Conservation (phyloP, 1,284 basidiomycete genomes). For the Papiliotrema nemorosa region DNA sequence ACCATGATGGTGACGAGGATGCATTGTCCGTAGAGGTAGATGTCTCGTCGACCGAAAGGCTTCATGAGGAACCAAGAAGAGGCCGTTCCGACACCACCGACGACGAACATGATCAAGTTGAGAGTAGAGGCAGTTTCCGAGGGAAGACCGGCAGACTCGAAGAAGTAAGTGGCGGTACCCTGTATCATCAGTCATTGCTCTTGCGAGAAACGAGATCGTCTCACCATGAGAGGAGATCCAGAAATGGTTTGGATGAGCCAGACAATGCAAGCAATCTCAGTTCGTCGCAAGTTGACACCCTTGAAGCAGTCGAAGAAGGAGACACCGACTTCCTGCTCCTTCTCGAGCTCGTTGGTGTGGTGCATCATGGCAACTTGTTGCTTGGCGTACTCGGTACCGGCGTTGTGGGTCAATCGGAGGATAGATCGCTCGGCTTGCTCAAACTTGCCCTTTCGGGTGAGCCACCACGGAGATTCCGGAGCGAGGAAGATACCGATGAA, state of each 20-base stretch:
- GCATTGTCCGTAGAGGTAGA: constrained; percentile 35
- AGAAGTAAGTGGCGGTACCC: constrained; percentile 43
- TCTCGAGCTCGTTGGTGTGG: constrained; percentile 51
- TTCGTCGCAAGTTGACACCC: constrained; percentile 47
- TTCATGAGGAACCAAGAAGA: constrained; percentile 45
- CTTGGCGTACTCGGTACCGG: constrained; percentile 25
- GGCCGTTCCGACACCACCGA: constrained; percentile 28
- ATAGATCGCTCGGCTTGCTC: constrained; percentile 44
- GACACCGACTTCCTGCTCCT: constrained; percentile 31
- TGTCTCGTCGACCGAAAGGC: constrained; percentile 44
- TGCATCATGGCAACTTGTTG: constrained; percentile 43
- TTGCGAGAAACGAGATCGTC: too few species aligned
- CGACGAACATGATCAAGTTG: constrained; percentile 29
- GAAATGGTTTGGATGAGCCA: constrained; percentile 42
- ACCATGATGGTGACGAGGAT: constrained; percentile 1
- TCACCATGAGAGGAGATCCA: constrained; percentile 35
- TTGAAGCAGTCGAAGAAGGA: constrained; percentile 49
- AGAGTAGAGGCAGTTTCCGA: constrained; percentile 43
- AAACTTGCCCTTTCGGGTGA: constrained; percentile 22
- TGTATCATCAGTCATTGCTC: too few species aligned
- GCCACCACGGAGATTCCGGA: constrained; percentile 28
- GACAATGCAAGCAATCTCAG: constrained; percentile 44
- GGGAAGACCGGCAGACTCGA: constrained; percentile 47
- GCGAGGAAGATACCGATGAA: constrained; percentile 39
- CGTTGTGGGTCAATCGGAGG: constrained; percentile 19